Conservation (phyloP, 352 stramenopile genomes). For the Pythium grandisporangium region DNA sequence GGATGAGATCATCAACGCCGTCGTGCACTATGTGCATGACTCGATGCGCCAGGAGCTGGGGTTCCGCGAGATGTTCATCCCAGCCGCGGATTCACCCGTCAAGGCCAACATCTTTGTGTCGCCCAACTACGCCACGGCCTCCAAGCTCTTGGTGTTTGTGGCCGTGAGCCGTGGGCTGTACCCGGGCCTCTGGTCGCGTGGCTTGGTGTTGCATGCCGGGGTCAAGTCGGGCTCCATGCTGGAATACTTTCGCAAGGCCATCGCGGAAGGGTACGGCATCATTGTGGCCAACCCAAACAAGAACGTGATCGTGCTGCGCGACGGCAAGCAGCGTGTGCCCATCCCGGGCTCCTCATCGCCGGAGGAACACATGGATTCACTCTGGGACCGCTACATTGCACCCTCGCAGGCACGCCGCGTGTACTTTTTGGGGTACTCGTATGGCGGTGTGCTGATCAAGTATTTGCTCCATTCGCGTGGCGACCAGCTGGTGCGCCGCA, state of each 20-base stretch:
- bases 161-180: slow-evolving; percentile 73
- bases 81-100: slow-evolving; percentile 49
- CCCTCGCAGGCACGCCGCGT: slow-evolving; percentile 46
- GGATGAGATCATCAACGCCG: slow-evolving; percentile 82
- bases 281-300: slow-evolving; percentile 87
- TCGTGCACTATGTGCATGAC: slow-evolving; percentile 82
- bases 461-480: slow-evolving; percentile 82
- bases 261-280: slow-evolving; percentile 80
- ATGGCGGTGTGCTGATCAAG: slow-evolving; percentile 84
- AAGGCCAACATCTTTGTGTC: slow-evolving; percentile 84
- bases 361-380: slow-evolving; percentile 84
- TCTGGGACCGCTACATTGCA: slow-evolving; percentile 80
- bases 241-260: slow-evolving; percentile 82
- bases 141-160: slow-evolving; percentile 82
- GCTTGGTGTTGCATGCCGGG: slow-evolving; percentile 76
- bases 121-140: slow-evolving; percentile 67
- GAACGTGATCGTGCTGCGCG: slow-evolving; percentile 77
- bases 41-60: slow-evolving; percentile 74
- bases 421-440: slow-evolving; percentile 85
- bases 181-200: slow-evolving; percentile 79
- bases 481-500: slow-evolving; percentile 79
- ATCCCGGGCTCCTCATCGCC: slow-evolving; percentile 79
- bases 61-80: slow-evolving; percentile 72
- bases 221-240: slow-evolving; percentile 85
- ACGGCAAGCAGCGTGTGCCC: slow-evolving; percentile 72